Percentiles rank a stretch among this genome's conserved stretches.
phyloP scores from a whole-genome alignment of 2,329 filamentous ascomycete species.

The Aspergillus awamori region DNA sequence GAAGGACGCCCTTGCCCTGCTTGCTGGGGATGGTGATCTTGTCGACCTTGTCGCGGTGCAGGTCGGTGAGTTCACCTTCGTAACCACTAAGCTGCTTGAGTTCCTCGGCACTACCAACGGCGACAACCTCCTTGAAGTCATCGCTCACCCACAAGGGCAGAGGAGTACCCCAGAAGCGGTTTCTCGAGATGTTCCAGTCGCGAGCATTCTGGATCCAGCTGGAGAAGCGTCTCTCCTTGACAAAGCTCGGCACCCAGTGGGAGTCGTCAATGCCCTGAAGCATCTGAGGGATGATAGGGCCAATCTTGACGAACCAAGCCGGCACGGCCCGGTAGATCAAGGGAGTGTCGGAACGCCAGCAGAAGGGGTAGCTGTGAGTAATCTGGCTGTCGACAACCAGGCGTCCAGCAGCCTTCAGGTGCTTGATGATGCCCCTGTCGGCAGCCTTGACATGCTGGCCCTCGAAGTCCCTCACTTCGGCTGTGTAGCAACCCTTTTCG shows the following conservation, averaged over 20 bases:
- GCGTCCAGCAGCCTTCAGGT: conserved; percentile 75
- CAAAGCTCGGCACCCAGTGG: conserved; percentile 87
- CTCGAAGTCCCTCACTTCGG: conserved; percentile 75
- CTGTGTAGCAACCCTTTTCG: conserved; percentile 77
- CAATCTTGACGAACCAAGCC: conserved; percentile 92
- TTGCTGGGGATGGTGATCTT: conserved; percentile 91
- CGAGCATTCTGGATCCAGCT: conserved; percentile 90
- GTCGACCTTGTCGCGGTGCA: conserved; percentile 92
- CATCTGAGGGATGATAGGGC: conserved; percentile 81
- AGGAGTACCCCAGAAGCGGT: conserved; percentile 94
- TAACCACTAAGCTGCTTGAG: conserved; percentile 85
- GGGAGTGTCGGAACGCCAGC: conserved; percentile 91
- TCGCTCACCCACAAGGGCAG: conserved; percentile 91
- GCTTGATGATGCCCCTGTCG: conserved; percentile 90
- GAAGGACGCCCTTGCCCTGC: conserved; percentile 80
- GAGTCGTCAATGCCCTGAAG: conserved; percentile 86
- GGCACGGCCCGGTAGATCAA: conserved; percentile 91
- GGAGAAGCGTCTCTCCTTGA: conserved; percentile 88
- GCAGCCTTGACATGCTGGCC: conserved; percentile 90
- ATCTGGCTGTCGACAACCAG: conserved; percentile 84
- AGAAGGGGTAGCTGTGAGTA: conserved; percentile 90
- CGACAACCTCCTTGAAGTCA: conserved; percentile 82
- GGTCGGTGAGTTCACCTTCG: conserved; percentile 76
- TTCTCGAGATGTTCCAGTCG: conserved; percentile 94
- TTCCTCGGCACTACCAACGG: conserved; percentile 81